Evolutionary conservation across 1,139 yeast genomes (phyloP), one percentile per base, ranked within the genome.

Genomic region (Yamadazyma trypodendri): DNA sequence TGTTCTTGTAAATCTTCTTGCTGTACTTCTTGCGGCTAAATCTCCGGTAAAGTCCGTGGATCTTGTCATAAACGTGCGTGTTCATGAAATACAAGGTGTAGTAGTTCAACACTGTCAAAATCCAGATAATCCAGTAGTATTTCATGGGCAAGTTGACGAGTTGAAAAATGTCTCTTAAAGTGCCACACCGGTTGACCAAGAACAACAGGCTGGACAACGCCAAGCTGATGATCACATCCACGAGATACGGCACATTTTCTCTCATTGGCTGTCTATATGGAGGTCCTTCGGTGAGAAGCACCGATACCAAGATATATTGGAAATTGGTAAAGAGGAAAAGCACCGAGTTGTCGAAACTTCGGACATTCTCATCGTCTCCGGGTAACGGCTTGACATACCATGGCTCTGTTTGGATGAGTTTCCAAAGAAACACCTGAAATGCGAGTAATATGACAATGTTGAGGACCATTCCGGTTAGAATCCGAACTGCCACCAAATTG

Each of bases 361-460:
- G 75, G 12, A 94, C 96, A 15, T 80, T 83, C 48, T 84, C 92
- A 56, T 85, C 92, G 30, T 83, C 84, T 6, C 94, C 97, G 1
- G 92, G 89, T 17, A 83, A 60, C 0, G 98, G 97, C 37, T 77
- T 75, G 16, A 75, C 62, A 56, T 89, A 92, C 97, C 97, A 92
- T 0, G 79, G 66, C 50, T 74, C 74, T 2, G 57, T 51, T 49
- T 76, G 79, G 10, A 80, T 84, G 37, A 65, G 52, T 9, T 63
- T 44, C 95, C 96, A 90, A 1, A 86, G 63, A 1, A 66, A 37
- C 0, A 84, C 49, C 60, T 92, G 98, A 61, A 86, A 84, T 0
- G 67, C 16, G 10, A 83, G 60, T 25, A 87, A 60, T 1, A 87
- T 59, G 0, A 66, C 22, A 41, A 94, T 89, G 54, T 87, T 86